phyloP scores from a whole-genome alignment of 2,329 filamentous ascomycete genomes.

The Tolypocladium tropicale region DNA sequence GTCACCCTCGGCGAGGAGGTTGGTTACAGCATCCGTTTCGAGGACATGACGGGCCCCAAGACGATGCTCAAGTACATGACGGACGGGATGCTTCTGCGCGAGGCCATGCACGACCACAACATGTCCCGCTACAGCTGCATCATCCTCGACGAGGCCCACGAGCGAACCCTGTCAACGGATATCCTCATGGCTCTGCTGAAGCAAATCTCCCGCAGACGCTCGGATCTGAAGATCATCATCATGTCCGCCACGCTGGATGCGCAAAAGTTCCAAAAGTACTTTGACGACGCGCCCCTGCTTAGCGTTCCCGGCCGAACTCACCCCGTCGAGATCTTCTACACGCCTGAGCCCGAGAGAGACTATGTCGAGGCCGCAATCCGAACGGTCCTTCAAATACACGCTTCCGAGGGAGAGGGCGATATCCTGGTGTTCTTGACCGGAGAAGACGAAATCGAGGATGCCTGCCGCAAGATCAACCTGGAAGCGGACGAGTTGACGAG shows the following conservation, averaged over 20 bases:
- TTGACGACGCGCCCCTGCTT: conserved; percentile 85
- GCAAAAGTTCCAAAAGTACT: conserved; percentile 96
- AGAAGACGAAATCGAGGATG: conserved; percentile 97
- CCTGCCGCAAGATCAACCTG: conserved; percentile 79
- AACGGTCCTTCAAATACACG: conserved; percentile 94
- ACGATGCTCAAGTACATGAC: conserved; percentile 99
- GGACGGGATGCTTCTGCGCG: conserved; percentile 93
- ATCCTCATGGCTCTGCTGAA: conserved; percentile 96
- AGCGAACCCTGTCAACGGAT: conserved; percentile 92
- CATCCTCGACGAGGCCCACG: conserved; percentile 97
- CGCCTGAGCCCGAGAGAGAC: conserved; percentile 87
- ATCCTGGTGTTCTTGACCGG: conserved; percentile 92
- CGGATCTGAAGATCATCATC: conserved; percentile 95
- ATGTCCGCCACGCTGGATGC: conserved; percentile 98
- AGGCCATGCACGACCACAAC: conserved; percentile 92
- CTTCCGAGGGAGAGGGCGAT: conserved; percentile 83
- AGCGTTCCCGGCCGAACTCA: conserved; percentile 92
- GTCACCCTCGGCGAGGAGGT: conserved; percentile 88
- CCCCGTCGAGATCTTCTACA: conserved; percentile 98
- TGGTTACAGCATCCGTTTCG: conserved; percentile 97
- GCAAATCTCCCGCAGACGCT: conserved; percentile 69
- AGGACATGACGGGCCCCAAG: conserved; percentile 80
- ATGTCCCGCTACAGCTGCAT: conserved; percentile 92
- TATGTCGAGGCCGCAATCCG: conserved; percentile 93
- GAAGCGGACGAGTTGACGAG: conserved; percentile 87